Conservation (phyloP, 2,329 filamentous ascomycete genomes). For the Nannizziopsis barbatae region DNA sequence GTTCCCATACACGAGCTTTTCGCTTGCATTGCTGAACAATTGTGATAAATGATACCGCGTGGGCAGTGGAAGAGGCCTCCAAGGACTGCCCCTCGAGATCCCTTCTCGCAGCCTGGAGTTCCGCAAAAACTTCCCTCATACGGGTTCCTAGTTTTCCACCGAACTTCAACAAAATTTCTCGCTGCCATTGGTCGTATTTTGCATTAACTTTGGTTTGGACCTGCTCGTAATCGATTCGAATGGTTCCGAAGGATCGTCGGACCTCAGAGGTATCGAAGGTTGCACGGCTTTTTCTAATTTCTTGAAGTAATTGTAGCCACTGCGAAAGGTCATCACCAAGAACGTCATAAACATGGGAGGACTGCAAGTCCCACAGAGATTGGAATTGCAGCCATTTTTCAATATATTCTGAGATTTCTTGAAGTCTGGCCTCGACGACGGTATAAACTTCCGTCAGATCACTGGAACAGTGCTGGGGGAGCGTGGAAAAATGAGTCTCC, state of each 20-base stretch:
- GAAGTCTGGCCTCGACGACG: constrained; percentile 71
- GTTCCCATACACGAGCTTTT: constrained; percentile 86
- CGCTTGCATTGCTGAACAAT: constrained; percentile 93
- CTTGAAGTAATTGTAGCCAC: constrained; percentile 92
- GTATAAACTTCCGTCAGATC: constrained; percentile 70
- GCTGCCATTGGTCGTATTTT: constrained; percentile 99
- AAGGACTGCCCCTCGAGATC: constrained; percentile 87
- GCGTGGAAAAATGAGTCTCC: constrained; percentile 60
- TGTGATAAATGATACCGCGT: constrained; percentile 96
- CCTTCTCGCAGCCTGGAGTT: constrained; percentile 79
- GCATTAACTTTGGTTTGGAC: constrained; percentile 97
- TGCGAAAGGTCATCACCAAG: constrained; percentile 82
- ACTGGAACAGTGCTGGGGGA: constrained; percentile 72
- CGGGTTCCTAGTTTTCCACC: constrained; percentile 75
- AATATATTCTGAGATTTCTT: constrained; percentile 71
- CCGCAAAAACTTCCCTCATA: constrained; percentile 83
- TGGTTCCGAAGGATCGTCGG: constrained; percentile 81
- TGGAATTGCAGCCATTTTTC: constrained; percentile 99
- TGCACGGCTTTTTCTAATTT: constrained; percentile 86
- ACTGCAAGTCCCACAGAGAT: constrained; percentile 93
- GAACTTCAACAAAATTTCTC: constrained; percentile 91
- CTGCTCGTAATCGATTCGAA: constrained; percentile 95
- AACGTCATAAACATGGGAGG: constrained; percentile 86
- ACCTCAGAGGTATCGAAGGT: constrained; percentile 98
- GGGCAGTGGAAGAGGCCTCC: constrained; percentile 87